Evolutionary conservation across 441 rosid species (phyloP).

Genomic region (Metrosideros polymorpha): DNA sequence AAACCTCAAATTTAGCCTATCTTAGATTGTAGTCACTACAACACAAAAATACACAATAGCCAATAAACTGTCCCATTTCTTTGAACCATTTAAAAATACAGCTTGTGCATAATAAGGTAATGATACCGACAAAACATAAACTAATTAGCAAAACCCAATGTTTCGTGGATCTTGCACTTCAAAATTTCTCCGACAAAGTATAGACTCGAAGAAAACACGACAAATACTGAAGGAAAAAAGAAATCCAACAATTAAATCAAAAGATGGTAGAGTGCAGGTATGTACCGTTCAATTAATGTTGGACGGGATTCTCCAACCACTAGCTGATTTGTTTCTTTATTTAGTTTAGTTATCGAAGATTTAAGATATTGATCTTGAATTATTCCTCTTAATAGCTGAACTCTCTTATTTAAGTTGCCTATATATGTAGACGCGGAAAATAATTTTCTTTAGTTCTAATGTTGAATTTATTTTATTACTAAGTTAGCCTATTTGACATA

Average conservation of each 20-base stretch:
- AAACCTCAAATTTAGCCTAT: not conserved
- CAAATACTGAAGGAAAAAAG: not conserved
- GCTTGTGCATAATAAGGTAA: not conserved
- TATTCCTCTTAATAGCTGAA: accelerated
- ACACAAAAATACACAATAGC: not conserved
- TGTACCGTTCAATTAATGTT: accelerated
- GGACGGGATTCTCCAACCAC: accelerated
- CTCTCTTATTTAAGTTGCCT: not conserved
- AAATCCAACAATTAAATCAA: not conserved
- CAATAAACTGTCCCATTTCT: accelerated
- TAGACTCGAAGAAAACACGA: not conserved
- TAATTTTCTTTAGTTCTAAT: not conserved
- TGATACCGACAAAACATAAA: accelerated
- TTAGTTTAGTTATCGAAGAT: not conserved
- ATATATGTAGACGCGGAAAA: accelerated
- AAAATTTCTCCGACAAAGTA: not conserved
- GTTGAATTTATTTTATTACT: not conserved
- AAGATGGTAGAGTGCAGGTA: accelerated
- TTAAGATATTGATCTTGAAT: not conserved
- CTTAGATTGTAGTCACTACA: not conserved
- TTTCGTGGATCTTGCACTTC: not conserved
- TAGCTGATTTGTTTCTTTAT: not conserved
- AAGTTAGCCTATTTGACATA: not conserved
- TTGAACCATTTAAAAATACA: not conserved
- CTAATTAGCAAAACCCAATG: not conserved